Base-by-base conservation (phyloP, 2,329 filamentous ascomycete species). In the Diaporthe sp. region DNA sequence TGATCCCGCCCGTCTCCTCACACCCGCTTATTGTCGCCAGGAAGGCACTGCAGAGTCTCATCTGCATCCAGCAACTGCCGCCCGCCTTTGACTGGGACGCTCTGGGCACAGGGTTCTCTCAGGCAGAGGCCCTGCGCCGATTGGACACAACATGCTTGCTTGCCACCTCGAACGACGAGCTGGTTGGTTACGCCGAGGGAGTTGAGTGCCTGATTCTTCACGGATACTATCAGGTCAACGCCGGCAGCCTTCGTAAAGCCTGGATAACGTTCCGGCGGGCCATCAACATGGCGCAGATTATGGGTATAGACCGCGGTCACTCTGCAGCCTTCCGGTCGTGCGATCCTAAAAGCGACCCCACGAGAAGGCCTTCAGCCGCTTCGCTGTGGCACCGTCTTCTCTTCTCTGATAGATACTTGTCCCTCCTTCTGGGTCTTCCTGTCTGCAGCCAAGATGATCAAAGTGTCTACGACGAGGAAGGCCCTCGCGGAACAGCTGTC, bases 201-300 rank as follows among this genome's bases (percentile, higher is more conserved):
- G 79, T 91, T 0, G 87, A 91, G 79, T 87, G 87, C 70, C 81
- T 92, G 0, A 79, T 87, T 31, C 80, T 92, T 0, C 83, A 89
- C 51, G 84, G 84, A 25, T 80, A 88, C 71, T 90, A 87, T 78
- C 87, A 90, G 71, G 83, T 85, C 51, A 90, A 91, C 74, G 85
- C 84, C 0, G 90, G 90, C 1, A 90, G 89, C 60, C 82, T 90
- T 2, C 86, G 89, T 31, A 88, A 88, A 60, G 84, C 88, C 3
- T 92, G 90, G 89, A 80, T 92, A 31, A 84, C 83, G 9, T 85
- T 84, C 31, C 87, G 90, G 0, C 84, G 88, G 7, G 87, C 88
- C 6, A 80, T 91, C 46, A 85, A 84, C 61, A 82, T 90, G 49
- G 88, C 85, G 0, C 88, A 90, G 78, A 84, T 89, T 42, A 86